Base-by-base conservation (phyloP, 331 rosid species). In the Pyracantha coccinea region DNA sequence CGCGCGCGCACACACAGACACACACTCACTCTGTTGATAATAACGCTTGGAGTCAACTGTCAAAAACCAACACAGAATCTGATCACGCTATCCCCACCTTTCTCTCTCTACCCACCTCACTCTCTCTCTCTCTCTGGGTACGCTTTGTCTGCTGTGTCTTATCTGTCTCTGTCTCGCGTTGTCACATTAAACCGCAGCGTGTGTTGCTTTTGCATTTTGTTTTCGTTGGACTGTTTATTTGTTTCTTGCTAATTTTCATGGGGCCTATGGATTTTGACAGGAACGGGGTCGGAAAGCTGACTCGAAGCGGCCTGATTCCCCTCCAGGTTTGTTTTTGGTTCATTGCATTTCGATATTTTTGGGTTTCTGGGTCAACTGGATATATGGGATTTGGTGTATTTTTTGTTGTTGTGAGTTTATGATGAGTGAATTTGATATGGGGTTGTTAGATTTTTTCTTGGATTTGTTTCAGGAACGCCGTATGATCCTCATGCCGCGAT, bases 21-120 rank as follows among this genome's bases (percentile, higher is more conserved):
- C 77, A 20, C 59, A 19, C 77, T 17, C 31, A 1, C n/a, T 70
- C 11, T 62, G 31, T 85, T 82, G 88, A 71, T 77, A 66, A 52
- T 68, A 86, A 86, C 89, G 86, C 89, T 77, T 83, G 17, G 73
- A 60, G 89, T 90, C 88, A 90, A 93, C 95, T 81, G 94, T 87
- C 91, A 83, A 83, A 82, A 81, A 78, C 87, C 54, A 77, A 66
- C 84, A 79, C 74, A 80, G 33, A 92, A 83, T 90, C 94, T 87
- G 89, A 85, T 86, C 76, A 84, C 83, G 81, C 88, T 83, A 67
- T 80, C 82, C 78, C 85, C 83, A 84, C 81, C 79, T 66, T 77
- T 86, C 87, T 86, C 87, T 76, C 74, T 74, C 84, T 80, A 76
- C 55, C 77, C 52, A 71, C 66, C 33, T 11, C 15, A 41, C 47